Conservation (phyloP, 2,329 filamentous ascomycete genomes). For the Leptographium procerum region DNA sequence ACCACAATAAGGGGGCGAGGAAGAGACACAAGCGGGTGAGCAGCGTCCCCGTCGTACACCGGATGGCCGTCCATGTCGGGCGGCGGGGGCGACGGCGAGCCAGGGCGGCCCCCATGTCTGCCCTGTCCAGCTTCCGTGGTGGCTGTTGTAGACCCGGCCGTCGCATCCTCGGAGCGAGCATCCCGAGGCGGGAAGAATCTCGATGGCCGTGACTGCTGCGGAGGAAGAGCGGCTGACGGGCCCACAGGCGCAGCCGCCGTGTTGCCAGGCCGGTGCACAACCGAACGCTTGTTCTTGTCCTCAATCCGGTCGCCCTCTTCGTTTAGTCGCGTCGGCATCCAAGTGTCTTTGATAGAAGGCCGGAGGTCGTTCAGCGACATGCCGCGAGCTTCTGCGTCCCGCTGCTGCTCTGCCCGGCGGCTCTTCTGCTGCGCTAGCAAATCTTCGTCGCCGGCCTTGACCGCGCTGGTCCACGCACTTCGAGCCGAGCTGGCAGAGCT, state of each 20-base stretch:
- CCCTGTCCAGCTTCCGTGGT: not conserved
- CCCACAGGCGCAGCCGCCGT: constrained; percentile 8
- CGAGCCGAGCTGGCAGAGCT: constrained; percentile 1
- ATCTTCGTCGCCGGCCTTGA: constrained; percentile 35
- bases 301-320: constrained; percentile 24
- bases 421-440: constrained; percentile 26
- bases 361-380: constrained; percentile 32
- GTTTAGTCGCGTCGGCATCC: constrained; percentile 32
- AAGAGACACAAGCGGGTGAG: constrained; percentile 56
- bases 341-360: constrained; percentile 40
- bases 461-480: constrained; percentile 26
- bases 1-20: constrained; percentile 65
- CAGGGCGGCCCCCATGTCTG: constrained; percentile 24
- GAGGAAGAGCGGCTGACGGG: not conserved
- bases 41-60: constrained; percentile 55
- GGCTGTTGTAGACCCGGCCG: not conserved
- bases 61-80: constrained; percentile 60
- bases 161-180: constrained; percentile 27
- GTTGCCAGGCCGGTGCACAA: constrained; percentile 15
- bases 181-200: constrained; percentile 52
- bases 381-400: constrained; percentile 32
- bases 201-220: constrained; percentile 38
- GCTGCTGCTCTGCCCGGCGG: constrained; percentile 30
- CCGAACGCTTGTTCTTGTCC: constrained; percentile 16
- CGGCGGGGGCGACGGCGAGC: constrained; percentile 60